A percentile compares a stretch with the other conserved stretches of the same genome.
Conservation (phyloP, 2,329 filamentous ascomycete genomes). For the Neonectria faginata region DNA sequence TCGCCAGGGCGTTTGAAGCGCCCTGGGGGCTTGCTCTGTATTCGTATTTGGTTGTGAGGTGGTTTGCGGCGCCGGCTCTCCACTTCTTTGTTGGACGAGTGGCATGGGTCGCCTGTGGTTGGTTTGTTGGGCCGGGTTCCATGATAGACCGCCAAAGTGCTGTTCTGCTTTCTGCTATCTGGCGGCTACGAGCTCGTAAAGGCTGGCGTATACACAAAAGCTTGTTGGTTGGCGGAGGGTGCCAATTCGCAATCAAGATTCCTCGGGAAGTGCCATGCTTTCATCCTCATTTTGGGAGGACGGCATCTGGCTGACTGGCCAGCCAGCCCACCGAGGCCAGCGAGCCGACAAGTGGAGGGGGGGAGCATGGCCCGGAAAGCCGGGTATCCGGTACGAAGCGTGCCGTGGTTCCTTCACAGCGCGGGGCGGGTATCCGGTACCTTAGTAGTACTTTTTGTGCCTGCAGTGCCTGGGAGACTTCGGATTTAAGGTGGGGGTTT, state of each 20-base stretch:
- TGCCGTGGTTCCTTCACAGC: constrained; percentile 1
- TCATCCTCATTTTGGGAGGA: background rate
- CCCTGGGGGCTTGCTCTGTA: constrained; percentile 8
- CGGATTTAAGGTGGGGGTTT: constrained; percentile 3
- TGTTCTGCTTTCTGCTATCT: background rate
- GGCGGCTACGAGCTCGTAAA: background rate
- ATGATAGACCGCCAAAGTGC: constrained; percentile 14
- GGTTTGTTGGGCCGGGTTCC: constrained; percentile 5
- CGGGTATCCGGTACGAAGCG: constrained; percentile 20
- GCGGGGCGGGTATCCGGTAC: constrained; percentile 10
- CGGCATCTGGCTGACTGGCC: background rate
- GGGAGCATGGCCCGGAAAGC: constrained; percentile 15
- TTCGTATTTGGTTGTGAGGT: constrained; percentile 23
- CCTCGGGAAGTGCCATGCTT: background rate
- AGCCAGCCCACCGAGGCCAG: too few species aligned
- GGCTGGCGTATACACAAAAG: constrained; percentile 14
- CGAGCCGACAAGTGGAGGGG: too few species aligned
- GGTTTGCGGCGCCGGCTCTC: constrained; percentile 4
- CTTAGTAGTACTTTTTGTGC: background rate
- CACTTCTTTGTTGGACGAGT: constrained; percentile 1
- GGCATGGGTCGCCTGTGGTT: constrained; percentile 19
- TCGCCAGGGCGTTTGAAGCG: background rate
- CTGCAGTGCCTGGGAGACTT: background rate
- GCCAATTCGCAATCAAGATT: background rate
- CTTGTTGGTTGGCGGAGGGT: background rate